A percentile compares a stretch with the other conserved stretches of the same genome.
Conservation (phyloP, 768 basidiomycete species). For the Lentinus brumalis region DNA sequence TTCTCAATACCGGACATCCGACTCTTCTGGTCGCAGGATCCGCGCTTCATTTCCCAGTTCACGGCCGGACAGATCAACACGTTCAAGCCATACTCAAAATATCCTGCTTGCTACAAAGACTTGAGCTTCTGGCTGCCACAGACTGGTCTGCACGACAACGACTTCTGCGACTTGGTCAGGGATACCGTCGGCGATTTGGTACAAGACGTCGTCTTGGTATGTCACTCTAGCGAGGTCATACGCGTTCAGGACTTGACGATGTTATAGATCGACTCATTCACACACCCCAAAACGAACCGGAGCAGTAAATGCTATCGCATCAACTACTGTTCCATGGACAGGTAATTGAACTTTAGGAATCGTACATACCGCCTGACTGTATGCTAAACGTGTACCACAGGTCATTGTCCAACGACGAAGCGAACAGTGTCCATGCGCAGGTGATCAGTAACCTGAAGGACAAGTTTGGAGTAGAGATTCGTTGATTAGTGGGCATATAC, state of each 20-base stretch:
- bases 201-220: constrained; percentile 85
- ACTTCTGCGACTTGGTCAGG: constrained; percentile 93
- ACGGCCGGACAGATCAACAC: constrained; percentile 68
- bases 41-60: constrained; percentile 89
- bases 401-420: constrained; percentile 87
- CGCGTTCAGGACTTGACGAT: constrained; percentile 7
- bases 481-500: constrained; percentile 53
- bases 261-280: constrained; percentile 86
- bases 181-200: constrained; percentile 92
- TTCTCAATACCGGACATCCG: constrained; percentile 98
- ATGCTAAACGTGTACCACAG: constrained; percentile 39
- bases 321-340: constrained; percentile 97
- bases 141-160: constrained; percentile 82
- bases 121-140: constrained; percentile 87
- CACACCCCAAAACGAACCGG: constrained; percentile 82
- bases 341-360: constrained; percentile 45
- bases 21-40: constrained; percentile 92
- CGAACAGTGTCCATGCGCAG: constrained; percentile 73
- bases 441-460: constrained; percentile 58
- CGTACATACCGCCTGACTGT: background rate
- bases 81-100: constrained; percentile 92
- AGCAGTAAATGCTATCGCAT: constrained; percentile 87
- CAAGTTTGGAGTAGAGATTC: constrained; percentile 83
- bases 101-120: constrained; percentile 92
- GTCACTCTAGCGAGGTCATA: constrained; percentile 15